These are phyloP conservation scores for Mycena crocata DNA, from an alignment of 768 basidiomycete genomes.

Conservation along the genomic window DNA sequence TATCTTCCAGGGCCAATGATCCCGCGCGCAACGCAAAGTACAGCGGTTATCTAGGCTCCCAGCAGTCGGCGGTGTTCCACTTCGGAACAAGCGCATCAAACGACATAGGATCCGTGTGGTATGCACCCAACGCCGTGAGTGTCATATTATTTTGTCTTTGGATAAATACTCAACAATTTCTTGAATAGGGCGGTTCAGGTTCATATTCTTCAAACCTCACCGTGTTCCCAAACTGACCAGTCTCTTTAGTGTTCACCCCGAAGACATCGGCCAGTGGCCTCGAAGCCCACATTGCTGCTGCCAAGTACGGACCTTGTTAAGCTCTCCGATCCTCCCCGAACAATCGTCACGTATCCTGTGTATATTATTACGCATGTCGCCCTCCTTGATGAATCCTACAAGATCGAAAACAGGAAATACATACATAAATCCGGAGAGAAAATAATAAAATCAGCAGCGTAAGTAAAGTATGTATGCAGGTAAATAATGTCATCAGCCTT, in stretches of 20 bases:
- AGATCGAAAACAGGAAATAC: conserved; percentile 19
- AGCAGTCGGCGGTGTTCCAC: conserved; percentile 56
- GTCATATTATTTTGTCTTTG: background rate
- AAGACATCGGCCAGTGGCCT: conserved; percentile 57
- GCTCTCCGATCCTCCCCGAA: background rate
- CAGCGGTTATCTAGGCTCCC: conserved; percentile 51
- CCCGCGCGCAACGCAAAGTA: conserved; percentile 57
- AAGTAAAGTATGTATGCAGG: conserved; percentile 26
- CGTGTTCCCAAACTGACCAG: background rate
- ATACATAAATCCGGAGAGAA: conserved; percentile 18
- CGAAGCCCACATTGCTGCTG: conserved; percentile 55
- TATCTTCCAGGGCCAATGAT: conserved; percentile 60
- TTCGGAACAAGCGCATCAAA: conserved; percentile 52
- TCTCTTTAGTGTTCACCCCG: conserved; percentile 58
- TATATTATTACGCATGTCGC: conserved; percentile 3
- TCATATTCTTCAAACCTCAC: background rate
- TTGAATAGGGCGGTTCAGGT: conserved; percentile 44
- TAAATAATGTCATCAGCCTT: conserved; percentile 21
- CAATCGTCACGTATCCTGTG: background rate
- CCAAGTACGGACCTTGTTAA: conserved; percentile 54
- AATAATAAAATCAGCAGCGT: conserved; percentile 21
- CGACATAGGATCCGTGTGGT: conserved; percentile 62
- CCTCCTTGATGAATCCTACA: conserved; percentile 7
- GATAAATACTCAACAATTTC: background rate
- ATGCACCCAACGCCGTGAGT: conserved; percentile 44